Evolutionary conservation across 805 yeast species (phyloP), one percentile per base, ranked within the genome.

Genomic region (Saccharomyces paradoxus): DNA sequence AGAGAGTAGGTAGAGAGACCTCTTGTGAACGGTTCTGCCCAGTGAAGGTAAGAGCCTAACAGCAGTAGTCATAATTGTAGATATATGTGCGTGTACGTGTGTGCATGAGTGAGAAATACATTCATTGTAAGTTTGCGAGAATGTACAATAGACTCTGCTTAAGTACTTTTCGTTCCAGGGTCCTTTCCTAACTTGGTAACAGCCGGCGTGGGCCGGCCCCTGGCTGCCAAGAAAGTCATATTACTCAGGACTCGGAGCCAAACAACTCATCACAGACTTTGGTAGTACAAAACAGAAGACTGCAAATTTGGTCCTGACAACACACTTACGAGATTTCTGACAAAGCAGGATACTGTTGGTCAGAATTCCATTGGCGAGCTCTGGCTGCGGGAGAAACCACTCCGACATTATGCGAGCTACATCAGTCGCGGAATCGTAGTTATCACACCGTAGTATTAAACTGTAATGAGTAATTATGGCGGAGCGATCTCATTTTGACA

Each of bases 21-120:
- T 64, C 56, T 59, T 64, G 12, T 58, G 60, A 30, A 61, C 27
- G 27, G 60, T 52, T 56, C 61, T 63, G 14, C 63, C 50, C 44
- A 64, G 60, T 9, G 55, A 31, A 17, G 62, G 56, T 3, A 54
- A n/a, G 21, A 56, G 52, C 21, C 56, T 53, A 27, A 13, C 48
- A 28, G 58, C 55, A 28, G 59, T 52, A 30, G 65, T 57, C 63
- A 62, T 61, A 22, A n/a, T 10, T 32, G 32, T 22, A 14, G 13
- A 28, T 41, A 10, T 17, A 10, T 17, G 12, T 37, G 44, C 7
- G 13, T 37, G 24, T 37, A 5, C 12, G 44, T 17, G 13, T 37
- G 13, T n/a, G 21, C 14, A 14, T 32, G 21, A n/a, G 5, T 3
- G 17, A 7, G 21, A 32, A n/a, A 32, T 29, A 4, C 8, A 7